phyloP scores from a whole-genome alignment of 805 yeast genomes.

The Cyberlindnera euphorbiiphila region DNA sequence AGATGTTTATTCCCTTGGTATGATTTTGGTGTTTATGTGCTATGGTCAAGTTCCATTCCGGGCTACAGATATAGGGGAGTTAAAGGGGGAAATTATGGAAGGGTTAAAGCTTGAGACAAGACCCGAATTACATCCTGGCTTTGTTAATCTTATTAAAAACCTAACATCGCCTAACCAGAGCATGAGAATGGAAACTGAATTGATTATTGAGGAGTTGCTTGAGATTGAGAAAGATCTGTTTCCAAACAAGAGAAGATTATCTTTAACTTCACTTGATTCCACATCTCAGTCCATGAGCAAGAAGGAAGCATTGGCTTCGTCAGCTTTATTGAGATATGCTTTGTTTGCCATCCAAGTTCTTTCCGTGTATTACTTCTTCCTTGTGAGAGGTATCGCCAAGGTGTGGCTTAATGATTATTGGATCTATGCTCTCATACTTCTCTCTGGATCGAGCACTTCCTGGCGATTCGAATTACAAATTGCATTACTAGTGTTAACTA shows the following conservation, averaged over 20 bases:
- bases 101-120: slow-evolving; percentile 20
- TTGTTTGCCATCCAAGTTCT: neutral
- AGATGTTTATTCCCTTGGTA: slow-evolving; percentile 79
- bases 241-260: slow-evolving; percentile 4
- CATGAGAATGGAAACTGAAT: slow-evolving; percentile 41
- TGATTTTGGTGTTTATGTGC: slow-evolving; percentile 74
- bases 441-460: too few species aligned
- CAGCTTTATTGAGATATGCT: neutral
- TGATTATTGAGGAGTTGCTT: slow-evolving; percentile 33
- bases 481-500: neutral
- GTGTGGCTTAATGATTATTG: neutral
- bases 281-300: neutral
- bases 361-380: neutral
- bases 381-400: neutral
- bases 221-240: slow-evolving; percentile 6
- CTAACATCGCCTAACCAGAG: slow-evolving; percentile 36
- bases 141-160: slow-evolving; percentile 36
- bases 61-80: slow-evolving; percentile 24
- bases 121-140: slow-evolving; percentile 24
- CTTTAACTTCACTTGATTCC: neutral
- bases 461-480: too few species aligned
- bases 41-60: slow-evolving; percentile 66
- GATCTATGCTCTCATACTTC: neutral
- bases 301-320: neutral
- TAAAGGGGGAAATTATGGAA: slow-evolving; percentile 33